phyloP scores from a whole-genome alignment of 1,284 basidiomycete species.

The Calocybe gambosa region DNA sequence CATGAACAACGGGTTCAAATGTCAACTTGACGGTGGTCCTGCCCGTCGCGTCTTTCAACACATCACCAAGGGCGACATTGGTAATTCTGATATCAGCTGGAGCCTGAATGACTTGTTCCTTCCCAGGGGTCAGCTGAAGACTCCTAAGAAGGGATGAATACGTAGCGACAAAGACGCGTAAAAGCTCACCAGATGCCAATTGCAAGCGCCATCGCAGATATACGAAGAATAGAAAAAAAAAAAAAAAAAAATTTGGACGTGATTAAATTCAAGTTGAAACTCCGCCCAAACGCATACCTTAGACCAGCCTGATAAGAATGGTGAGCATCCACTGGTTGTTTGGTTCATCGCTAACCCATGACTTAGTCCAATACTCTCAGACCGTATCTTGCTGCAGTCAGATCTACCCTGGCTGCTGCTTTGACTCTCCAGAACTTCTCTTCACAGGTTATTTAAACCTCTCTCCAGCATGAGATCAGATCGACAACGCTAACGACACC shows the following conservation, averaged over 20 bases:
- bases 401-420: constrained; percentile 95
- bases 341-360: constrained; percentile 8
- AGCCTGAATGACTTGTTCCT: constrained; percentile 57
- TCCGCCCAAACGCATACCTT: constrained; percentile 25
- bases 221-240: constrained; percentile 16
- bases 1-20: constrained; percentile 38
- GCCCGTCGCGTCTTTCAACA: constrained; percentile 56
- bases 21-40: constrained; percentile 79
- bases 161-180: constrained; percentile 17
- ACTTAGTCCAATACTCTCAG: constrained; percentile 74
- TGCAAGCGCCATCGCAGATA: constrained; percentile 45
- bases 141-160: constrained; percentile 41
- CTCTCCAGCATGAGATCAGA: neutral
- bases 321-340: constrained; percentile 28
- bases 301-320: constrained; percentile 25
- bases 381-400: constrained; percentile 94
- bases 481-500: constrained; percentile 16
- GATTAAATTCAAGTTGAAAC: constrained; percentile 22
- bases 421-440: constrained; percentile 96
- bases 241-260: constrained; percentile 9
- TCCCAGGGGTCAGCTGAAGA: constrained; percentile 53
- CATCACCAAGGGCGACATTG: constrained; percentile 77
- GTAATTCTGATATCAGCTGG: constrained; percentile 76
- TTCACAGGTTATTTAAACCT: constrained; percentile 65
- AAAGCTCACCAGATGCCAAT: constrained; percentile 56